Base-by-base conservation (phyloP, 2,329 filamentous ascomycete species). In the Aspergillus alliaceus region DNA sequence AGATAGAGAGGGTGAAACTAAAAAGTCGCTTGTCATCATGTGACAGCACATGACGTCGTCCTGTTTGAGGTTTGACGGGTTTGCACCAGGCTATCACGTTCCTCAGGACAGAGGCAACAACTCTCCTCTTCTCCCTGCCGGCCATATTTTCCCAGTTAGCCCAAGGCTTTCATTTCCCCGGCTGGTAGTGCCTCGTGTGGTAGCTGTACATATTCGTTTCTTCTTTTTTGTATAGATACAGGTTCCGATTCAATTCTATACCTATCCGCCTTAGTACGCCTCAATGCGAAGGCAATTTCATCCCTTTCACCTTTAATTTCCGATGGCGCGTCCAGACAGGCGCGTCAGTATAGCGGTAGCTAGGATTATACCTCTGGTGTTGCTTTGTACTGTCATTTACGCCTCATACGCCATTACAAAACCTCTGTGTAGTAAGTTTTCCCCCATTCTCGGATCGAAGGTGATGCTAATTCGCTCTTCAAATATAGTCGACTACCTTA, bases 371-470 rank as follows among this genome's bases (percentile, higher is more conserved):
- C 92, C 92, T 4, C 64, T 87, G 37, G 70, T 93, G 51, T 82
- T 96, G 39, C 74, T 86, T 32, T 87, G 82, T 29, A 79, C 84
- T 35, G 81, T 90, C 59, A 86, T 81, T 35, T 91, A 90, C 73
- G 84, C 84, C 20, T 89, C 86, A 32, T 96, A 89, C 75, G 86
- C 86, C 14, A 73, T 92, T 49, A 84, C 90, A 49, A 86, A 83
- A 60, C 81, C 82, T 46, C 75, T 92, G 59, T 90, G 88, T 70
- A 79, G 90, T 92, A 74, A 69, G 87, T 79, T 27, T 34, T 53
- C 27, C 27, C 5, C 27, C 27, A 47, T 31, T 39, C 24, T 18
- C 20, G 15, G 6, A 37, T n/a, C n/a, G 24, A 47, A 8, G 15
- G n/a, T 24, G 15, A 22, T 49, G 15, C 32, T 39, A 39, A 44